These are phyloP conservation scores for Mrakiaceae sp. DNA, from an alignment of 1,284 basidiomycete genomes.

Conservation along the genomic window DNA sequence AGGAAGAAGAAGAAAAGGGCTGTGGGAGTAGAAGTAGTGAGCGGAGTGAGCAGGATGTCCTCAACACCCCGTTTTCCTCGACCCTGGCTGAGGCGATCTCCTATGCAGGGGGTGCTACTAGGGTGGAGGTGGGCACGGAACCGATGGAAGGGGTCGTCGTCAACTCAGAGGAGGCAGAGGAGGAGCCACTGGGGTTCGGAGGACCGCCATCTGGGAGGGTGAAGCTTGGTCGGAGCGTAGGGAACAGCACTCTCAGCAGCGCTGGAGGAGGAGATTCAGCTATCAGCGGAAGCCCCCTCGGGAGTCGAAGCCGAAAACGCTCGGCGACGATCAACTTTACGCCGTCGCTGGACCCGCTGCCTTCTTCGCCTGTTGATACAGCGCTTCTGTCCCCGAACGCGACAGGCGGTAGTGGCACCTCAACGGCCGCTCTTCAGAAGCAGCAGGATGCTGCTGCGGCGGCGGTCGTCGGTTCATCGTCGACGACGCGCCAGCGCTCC, in stretches of 20 bases:
- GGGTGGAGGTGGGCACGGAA: too few relatives aligned
- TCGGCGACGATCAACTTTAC: constrained; percentile 7
- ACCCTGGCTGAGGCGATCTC: background rate
- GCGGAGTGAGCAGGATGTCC: background rate
- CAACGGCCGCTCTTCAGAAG: background rate
- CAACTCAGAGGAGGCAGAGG: constrained; percentile 22
- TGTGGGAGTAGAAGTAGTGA: background rate
- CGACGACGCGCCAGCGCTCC: background rate
- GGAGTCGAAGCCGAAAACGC: background rate
- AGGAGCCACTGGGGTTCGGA: constrained; percentile 26
- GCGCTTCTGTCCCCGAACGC: background rate
- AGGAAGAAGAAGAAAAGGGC: background rate
- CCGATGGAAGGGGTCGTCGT: constrained; percentile 8
- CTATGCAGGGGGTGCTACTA: background rate
- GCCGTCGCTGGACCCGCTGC: constrained; percentile 13
- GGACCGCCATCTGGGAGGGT: background rate
- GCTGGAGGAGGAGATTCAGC: background rate
- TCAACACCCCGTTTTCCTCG: background rate
- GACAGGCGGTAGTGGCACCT: background rate
- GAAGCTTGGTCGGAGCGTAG: background rate
- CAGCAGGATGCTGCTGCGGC: background rate
- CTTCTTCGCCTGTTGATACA: constrained; percentile 4
- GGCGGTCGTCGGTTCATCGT: too few relatives aligned
- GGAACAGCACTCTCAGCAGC: background rate
- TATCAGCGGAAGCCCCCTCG: background rate